phyloP scores from a whole-genome alignment of 2,329 filamentous ascomycete species.

The Coniochaeta prunicola region DNA sequence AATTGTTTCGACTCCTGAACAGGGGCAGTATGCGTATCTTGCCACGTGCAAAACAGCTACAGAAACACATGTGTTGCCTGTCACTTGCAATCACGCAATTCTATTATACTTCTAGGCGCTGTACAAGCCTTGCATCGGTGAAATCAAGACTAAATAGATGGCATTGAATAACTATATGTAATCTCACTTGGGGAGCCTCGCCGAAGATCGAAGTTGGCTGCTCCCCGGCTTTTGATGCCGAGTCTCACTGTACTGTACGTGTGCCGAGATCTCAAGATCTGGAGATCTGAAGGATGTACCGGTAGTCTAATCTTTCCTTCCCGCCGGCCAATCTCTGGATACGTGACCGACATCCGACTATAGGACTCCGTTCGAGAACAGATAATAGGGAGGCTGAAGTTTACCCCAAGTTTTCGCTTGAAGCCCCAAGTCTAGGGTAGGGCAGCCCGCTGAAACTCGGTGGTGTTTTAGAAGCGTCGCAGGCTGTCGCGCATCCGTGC shows the following conservation, averaged over 20 bases:
- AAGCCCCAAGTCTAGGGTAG: neutral
- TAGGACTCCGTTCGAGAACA: neutral
- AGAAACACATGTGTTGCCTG: neutral
- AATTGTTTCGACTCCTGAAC: neutral
- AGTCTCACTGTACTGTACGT: no score
- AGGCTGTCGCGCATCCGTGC: conserved; percentile 3
- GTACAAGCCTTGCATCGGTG: neutral
- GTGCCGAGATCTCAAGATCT: neutral
- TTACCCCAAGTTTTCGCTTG: neutral
- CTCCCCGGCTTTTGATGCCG: neutral
- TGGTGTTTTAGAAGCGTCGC: conserved; percentile 10
- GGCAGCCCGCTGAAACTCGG: conserved; percentile 7
- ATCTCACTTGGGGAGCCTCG: neutral
- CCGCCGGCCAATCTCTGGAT: neutral
- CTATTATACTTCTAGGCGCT: neutral
- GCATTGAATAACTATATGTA: neutral
- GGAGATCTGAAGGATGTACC: no score
- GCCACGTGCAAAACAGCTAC: neutral
- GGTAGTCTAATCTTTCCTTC: no score
- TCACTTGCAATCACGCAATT: neutral
- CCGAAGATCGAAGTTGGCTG: neutral
- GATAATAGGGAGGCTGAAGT: neutral
- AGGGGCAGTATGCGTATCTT: neutral
- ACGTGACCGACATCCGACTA: neutral
- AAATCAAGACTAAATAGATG: neutral